Evolutionary conservation across 192 early-diverging fungal genomes (phyloP), one percentile per base, ranked within the genome.

Genomic region (Backusella sp.): DNA sequence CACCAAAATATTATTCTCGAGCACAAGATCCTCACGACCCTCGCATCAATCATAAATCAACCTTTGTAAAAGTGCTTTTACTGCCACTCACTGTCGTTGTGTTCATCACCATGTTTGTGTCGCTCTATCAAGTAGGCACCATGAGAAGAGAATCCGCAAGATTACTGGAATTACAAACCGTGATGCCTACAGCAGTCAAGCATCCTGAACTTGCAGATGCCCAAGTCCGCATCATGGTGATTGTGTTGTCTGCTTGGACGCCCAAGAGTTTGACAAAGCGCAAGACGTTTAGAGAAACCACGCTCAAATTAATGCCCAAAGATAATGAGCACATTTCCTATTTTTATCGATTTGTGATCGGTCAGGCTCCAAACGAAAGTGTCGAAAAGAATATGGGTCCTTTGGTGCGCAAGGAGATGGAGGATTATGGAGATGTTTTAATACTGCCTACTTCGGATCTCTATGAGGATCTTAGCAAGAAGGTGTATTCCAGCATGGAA

Each of bases 171-270:
- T 28, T 67, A 30, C 59, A 79, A 70, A 73, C 80, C 69, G 68
- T 82, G 70, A 44, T 81, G 56, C 32, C 82, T 77, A 37, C 75
- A 62, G 52, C 76, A 71, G 8, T 75, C 67, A 12, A 75, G 69
- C 81, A 78, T 44, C 39, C 68, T 21, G 44, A 73, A 30, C 26
- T 78, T 34, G 66, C 65, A 35, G 75, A 76, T 66, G 75, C 83
- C 19, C 66, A 86, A 19, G 79, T 83, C 9, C 84, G 85, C 52
- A 76, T 90, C 36, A 76, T 90, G 78, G 83, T 90, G 37, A 35
- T 90, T 44, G 79, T 90, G 44, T 35, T 88, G 42, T 86, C 88
- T 1, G 86, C 88, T 3, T 90, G 88, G 88, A 86, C 88, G 28
- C 84, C 86, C 46, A 87, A 82, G 21, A 80, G 82, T 70, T 80